These are phyloP conservation scores for Triticum turgidum DNA, from an alignment of 176 grass and related monocot species.

Conservation along the genomic window DNA sequence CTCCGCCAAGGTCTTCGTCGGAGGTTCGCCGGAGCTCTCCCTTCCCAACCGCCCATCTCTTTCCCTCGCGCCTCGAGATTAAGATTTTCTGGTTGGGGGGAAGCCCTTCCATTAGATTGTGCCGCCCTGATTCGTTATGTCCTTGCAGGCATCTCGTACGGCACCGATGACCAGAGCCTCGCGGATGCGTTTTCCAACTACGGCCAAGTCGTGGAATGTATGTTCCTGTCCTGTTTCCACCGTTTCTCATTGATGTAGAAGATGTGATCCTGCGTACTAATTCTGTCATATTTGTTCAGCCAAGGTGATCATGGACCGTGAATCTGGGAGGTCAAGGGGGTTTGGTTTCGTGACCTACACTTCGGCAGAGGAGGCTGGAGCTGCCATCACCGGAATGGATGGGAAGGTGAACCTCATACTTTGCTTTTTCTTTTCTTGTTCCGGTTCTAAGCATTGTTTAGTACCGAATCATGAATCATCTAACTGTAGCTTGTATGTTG, in stretches of 20 bases:
- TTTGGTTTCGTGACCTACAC: slow-evolving; percentile 76
- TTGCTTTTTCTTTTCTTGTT: background rate
- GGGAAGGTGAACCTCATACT: slow-evolving; percentile 50
- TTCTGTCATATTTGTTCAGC: slow-evolving; percentile 43
- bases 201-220: slow-evolving; percentile 67
- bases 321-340: slow-evolving; percentile 61
- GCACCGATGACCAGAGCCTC: slow-evolving; percentile 64
- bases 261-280: background rate
- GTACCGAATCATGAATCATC: background rate
- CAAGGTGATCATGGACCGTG: slow-evolving; percentile 56
- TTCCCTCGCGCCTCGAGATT: background rate
- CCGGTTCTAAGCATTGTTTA: background rate
- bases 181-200: slow-evolving; percentile 51
- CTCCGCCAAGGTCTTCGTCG: slow-evolving; percentile 64
- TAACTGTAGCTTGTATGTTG: background rate
- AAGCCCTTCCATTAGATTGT: background rate
- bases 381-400: slow-evolving; percentile 60
- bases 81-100: background rate
- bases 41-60: background rate
- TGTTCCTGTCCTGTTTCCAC: background rate
- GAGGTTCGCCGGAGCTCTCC: slow-evolving; percentile 29
- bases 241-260: background rate
- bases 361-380: slow-evolving; percentile 44
- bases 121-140: background rate
- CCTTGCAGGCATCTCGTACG: slow-evolving; percentile 56